Percentiles rank a stretch among this genome's conserved stretches.
These are phyloP conservation scores for Phytopythium montanum DNA, from an alignment of 352 stramenopile genomes.

Conservation along the genomic window DNA sequence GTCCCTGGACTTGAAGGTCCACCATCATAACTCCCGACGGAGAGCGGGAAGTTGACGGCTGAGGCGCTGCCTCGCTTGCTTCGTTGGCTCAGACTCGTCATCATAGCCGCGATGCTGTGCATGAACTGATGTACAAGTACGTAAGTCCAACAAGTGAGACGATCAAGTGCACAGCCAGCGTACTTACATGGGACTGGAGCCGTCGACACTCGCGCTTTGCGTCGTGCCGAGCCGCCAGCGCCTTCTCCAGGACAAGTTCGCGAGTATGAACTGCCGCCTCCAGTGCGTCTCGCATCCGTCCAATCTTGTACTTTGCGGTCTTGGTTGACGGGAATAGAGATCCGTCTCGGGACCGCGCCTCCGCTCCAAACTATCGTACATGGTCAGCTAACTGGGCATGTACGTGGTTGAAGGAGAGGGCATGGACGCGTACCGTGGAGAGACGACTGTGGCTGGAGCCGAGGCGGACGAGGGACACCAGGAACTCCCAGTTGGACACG, in stretches of 20 bases:
- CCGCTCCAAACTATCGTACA: neutral
- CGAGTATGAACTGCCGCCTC: constrained; percentile 35
- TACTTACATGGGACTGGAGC: constrained; percentile 37
- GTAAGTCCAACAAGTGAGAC: neutral
- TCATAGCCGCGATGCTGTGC: constrained; percentile 41
- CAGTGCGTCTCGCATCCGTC: constrained; percentile 31
- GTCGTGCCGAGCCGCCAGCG: constrained; percentile 17
- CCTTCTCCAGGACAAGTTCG: constrained; percentile 25
- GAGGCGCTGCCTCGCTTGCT: constrained; percentile 9
- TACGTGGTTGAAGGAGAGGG: neutral
- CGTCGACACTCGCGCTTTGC: constrained; percentile 21
- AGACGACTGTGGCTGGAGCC: constrained; percentile 15
- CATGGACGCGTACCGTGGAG: constrained; percentile 27
- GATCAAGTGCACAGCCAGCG: neutral
- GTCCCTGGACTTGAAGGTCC: constrained; percentile 16
- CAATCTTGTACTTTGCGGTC: neutral
- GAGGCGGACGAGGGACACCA: constrained; percentile 31
- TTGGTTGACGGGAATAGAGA: neutral
- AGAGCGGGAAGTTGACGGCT: neutral
- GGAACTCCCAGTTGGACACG: constrained; percentile 36
- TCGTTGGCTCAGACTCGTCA: constrained; percentile 42
- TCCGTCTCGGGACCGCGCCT: neutral
- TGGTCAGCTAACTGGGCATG: neutral
- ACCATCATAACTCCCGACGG: neutral
- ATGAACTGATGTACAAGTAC: constrained; percentile 32